Evolutionary conservation across 495 filamentous ascomycete species (phyloP).

Genomic region (Daldinia vernicosa): DNA sequence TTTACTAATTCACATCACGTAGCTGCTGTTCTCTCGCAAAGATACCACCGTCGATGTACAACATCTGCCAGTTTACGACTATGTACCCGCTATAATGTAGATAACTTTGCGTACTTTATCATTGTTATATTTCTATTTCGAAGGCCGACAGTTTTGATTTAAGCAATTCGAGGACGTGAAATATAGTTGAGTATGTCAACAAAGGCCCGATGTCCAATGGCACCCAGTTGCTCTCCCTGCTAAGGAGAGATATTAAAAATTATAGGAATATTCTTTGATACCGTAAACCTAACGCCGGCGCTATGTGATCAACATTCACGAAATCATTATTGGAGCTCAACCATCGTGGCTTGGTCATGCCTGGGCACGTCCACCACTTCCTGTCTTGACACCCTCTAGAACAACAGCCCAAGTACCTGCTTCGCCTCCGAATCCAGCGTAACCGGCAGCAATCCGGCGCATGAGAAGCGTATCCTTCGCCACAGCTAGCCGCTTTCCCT

Average conservation of each 20-base stretch:
- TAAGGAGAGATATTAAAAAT: not conserved
- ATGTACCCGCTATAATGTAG: too few species aligned
- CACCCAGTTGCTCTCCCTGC: too few species aligned
- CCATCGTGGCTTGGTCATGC: slow-evolving; percentile 13
- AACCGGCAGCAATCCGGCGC: slow-evolving; percentile 53
- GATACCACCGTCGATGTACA: too few species aligned
- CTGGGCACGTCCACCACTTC: slow-evolving; percentile 44
- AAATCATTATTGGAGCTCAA: not conserved
- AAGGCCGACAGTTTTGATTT: too few species aligned
- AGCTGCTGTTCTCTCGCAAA: too few species aligned
- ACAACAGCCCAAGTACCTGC: slow-evolving; percentile 45
- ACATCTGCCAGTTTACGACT: too few species aligned
- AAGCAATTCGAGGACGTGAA: too few species aligned
- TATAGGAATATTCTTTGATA: not conserved
- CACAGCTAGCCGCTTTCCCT: slow-evolving; percentile 66
- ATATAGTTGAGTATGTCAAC: too few species aligned
- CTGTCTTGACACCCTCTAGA: slow-evolving; percentile 47
- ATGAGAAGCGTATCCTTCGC: slow-evolving; percentile 75
- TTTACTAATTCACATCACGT: too few species aligned
- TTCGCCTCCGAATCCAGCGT: slow-evolving; percentile 31
- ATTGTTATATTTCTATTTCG: too few species aligned
- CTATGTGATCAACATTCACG: slow-evolving; percentile 41
- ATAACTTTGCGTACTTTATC: too few species aligned
- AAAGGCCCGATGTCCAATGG: too few species aligned
- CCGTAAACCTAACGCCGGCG: slow-evolving; percentile 42